phyloP scores from a whole-genome alignment of 148 eudicot species.

The Dianthus caryophyllus region DNA sequence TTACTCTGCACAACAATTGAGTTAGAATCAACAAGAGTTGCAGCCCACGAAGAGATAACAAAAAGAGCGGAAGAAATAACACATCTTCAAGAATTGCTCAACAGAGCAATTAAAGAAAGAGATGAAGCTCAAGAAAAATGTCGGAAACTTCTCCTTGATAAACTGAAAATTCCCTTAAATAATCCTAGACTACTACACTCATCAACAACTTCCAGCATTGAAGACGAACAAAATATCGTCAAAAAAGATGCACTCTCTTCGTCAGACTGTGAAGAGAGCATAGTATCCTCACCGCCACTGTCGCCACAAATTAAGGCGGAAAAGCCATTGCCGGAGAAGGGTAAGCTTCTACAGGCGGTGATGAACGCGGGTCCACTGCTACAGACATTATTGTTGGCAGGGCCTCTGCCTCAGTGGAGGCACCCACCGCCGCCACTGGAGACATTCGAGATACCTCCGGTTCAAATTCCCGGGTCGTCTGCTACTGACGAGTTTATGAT shows the following conservation, averaged over 20 bases:
- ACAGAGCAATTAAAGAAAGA: no score
- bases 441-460: conserved; percentile 66
- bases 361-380: conserved; percentile 87
- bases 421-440: conserved; percentile 77
- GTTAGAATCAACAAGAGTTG: no score
- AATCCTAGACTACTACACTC: no score
- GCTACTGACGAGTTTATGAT: neutral
- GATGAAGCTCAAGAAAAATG: no score
- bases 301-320: neutral
- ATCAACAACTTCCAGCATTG: no score
- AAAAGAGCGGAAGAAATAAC: no score
- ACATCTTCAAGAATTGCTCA: no score
- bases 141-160: no score
- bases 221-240: no score
- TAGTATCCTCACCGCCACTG: neutral
- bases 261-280: conserved; percentile 30
- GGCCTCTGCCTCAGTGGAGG: conserved; percentile 84
- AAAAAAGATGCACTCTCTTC: conserved; percentile 14
- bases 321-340: conserved; percentile 64
- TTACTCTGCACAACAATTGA: no score
- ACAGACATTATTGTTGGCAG: conserved; percentile 72
- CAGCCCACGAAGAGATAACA: no score
- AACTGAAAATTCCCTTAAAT: no score
- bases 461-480: conserved; percentile 21
- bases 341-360: conserved; percentile 70